A percentile compares a stretch with the other conserved stretches of the same genome.
phyloP scores from a whole-genome alignment of 2,329 filamentous ascomycete genomes.

The Waltergamsia citrina region DNA sequence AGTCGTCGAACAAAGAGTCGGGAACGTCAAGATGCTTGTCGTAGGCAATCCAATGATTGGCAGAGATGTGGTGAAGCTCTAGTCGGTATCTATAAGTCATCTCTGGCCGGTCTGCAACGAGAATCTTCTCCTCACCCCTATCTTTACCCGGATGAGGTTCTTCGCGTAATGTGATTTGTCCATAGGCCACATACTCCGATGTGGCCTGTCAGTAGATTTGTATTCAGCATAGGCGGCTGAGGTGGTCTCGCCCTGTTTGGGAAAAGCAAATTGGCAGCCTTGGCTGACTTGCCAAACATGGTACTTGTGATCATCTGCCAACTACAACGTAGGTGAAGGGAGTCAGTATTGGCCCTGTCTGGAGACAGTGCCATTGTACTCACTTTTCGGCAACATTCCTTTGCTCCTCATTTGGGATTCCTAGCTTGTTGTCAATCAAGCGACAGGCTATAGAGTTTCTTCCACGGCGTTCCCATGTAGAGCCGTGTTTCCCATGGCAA shows the following conservation, averaged over 20 bases:
- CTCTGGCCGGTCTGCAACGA: constrained; percentile 13
- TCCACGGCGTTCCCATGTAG: constrained; percentile 17
- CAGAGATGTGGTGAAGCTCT: constrained; percentile 16
- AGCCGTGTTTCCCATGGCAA: constrained; percentile 29
- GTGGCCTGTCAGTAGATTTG: constrained; percentile 25
- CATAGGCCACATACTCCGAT: constrained; percentile 34
- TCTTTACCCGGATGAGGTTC: constrained; percentile 7
- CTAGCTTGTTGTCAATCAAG: too few relatives aligned
- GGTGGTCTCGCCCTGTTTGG: constrained; percentile 23
- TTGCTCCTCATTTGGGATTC: too few relatives aligned
- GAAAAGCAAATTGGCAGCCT: constrained; percentile 23
- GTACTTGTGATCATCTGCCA: too few relatives aligned
- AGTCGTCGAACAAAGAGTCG: background rate
- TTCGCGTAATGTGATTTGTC: constrained; percentile 10
- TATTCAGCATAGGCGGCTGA: constrained; percentile 21
- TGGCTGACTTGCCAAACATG: too few relatives aligned
- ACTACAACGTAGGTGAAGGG: too few relatives aligned
- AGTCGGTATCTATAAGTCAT: constrained; percentile 12
- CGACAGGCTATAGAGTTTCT: too few relatives aligned
- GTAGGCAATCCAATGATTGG: constrained; percentile 17
- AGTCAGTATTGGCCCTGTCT: too few relatives aligned
- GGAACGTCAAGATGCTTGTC: background rate
- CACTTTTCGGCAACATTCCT: too few relatives aligned
- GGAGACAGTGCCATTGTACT: too few relatives aligned
- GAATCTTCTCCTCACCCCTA: constrained; percentile 8